phyloP scores from a whole-genome alignment of 768 basidiomycete species.

The Agaricus bisporus region DNA sequence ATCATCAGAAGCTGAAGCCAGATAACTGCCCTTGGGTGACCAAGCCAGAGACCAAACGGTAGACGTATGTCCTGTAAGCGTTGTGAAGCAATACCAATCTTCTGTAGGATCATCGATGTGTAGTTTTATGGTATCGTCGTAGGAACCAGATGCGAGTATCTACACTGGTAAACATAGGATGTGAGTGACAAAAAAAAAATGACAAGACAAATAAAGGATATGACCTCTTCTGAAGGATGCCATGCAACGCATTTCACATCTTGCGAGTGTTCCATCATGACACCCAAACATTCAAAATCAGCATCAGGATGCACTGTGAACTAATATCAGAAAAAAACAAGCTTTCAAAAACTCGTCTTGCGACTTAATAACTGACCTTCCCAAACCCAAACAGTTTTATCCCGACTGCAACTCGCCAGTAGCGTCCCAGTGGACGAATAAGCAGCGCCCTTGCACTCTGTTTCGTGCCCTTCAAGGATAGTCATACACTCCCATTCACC shows the following conservation, averaged over 20 bases:
- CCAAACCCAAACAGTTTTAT: constrained; percentile 99
- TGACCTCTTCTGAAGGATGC: constrained; percentile 93
- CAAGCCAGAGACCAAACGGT: constrained; percentile 93
- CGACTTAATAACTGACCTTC: constrained; percentile 53
- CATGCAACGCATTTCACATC: constrained; percentile 94
- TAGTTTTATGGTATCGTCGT: constrained; percentile 93
- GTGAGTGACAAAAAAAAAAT: constrained; percentile 9
- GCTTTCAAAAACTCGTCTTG: neutral
- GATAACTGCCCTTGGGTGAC: constrained; percentile 68
- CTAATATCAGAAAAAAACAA: neutral
- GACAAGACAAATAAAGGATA: constrained; percentile 12
- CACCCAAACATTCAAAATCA: constrained; percentile 92
- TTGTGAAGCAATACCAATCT: constrained; percentile 88
- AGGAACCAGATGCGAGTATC: constrained; percentile 95
- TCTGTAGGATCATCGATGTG: constrained; percentile 90
- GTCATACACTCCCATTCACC: constrained; percentile 87
- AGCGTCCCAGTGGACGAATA: constrained; percentile 75
- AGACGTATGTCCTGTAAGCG: constrained; percentile 72
- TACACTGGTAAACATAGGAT: constrained; percentile 28
- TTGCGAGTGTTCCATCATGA: constrained; percentile 94
- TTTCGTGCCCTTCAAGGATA: constrained; percentile 90
- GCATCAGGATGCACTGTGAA: constrained; percentile 76
- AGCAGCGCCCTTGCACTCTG: constrained; percentile 89
- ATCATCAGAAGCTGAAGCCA: constrained; percentile 87
- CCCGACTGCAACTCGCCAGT: constrained; percentile 91